A percentile compares a stretch with the other conserved stretches of the same genome.
phyloP scores from a whole-genome alignment of 164 flowering plant species.

The Akebia trifoliata region DNA sequence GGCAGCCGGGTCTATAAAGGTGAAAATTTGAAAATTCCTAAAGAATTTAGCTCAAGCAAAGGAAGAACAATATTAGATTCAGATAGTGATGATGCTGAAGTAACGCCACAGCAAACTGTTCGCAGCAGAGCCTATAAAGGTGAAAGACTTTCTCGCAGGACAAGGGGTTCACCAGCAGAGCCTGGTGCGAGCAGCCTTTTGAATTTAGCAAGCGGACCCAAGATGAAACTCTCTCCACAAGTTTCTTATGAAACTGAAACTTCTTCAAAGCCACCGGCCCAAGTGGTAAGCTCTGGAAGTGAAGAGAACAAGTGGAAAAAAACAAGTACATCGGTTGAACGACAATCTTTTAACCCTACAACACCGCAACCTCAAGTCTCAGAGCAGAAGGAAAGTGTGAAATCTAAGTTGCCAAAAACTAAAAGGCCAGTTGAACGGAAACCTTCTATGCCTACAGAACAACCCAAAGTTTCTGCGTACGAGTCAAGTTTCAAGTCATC shows the following conservation, averaged over 20 bases:
- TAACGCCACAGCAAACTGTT: constrained; percentile 15
- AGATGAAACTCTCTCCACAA: neutral
- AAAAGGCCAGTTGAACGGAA: constrained; percentile 1
- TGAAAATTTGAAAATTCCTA: constrained; percentile 16
- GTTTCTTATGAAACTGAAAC: constrained; percentile 16
- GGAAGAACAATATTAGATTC: constrained; percentile 29
- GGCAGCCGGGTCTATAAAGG: constrained; percentile 18
- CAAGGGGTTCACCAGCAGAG: constrained; percentile 33
- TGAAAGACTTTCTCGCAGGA: constrained; percentile 47
- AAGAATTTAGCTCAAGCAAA: constrained; percentile 19
- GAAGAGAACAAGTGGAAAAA: constrained; percentile 10
- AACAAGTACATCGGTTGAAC: constrained; percentile 13
- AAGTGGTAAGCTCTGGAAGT: constrained; percentile 15
- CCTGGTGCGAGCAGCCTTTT: constrained; percentile 14
- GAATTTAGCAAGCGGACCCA: constrained; percentile 13
- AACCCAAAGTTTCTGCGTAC: neutral
- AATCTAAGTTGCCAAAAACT: constrained; percentile 4
- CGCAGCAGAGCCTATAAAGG: constrained; percentile 18
- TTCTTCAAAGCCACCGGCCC: constrained; percentile 7
- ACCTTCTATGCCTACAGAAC: constrained; percentile 6
- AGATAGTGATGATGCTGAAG: constrained; percentile 25
- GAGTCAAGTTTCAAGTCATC: constrained; percentile 2
- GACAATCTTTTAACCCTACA: constrained; percentile 12
- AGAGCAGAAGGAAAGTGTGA: neutral
- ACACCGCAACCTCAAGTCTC: constrained; percentile 2